These are phyloP conservation scores for Tricholoma sp. DNA, from an alignment of 768 basidiomycete species.

Conservation along the genomic window DNA sequence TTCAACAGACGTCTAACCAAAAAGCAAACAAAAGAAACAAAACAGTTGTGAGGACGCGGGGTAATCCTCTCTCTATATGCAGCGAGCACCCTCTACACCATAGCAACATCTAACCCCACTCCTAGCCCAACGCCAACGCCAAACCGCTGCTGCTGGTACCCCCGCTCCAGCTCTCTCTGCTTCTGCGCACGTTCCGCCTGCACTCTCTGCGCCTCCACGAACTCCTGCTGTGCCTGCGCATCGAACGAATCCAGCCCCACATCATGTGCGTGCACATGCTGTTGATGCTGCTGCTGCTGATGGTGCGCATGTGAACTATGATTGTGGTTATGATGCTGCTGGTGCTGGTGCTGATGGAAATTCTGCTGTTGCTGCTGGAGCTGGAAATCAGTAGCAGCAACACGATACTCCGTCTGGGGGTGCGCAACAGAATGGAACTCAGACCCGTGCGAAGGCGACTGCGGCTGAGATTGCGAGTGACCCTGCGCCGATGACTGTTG, in stretches of 20 bases:
- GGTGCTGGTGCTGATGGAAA: constrained; percentile 9
- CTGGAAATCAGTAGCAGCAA: background rate
- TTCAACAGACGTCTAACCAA: background rate
- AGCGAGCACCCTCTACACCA: background rate
- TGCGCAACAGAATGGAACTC: background rate
- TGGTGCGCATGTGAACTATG: background rate
- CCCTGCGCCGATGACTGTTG: background rate
- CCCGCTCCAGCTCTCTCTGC: constrained; percentile 10
- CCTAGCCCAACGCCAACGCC: constrained; percentile 3
- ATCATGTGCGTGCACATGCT: background rate
- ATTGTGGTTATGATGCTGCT: background rate
- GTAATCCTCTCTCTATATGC: no score
- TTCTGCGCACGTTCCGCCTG: background rate
- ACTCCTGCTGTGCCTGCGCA: constrained; percentile 17
- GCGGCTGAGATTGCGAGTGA: background rate
- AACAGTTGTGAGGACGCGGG: no score
- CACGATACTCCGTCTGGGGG: background rate
- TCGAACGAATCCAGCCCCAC: background rate
- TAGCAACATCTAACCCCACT: background rate
- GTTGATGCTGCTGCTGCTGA: background rate
- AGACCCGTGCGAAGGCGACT: background rate
- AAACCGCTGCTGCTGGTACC: constrained; percentile 8
- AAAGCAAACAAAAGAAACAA: background rate
- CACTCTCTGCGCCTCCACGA: constrained; percentile 15
- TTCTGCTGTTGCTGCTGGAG: constrained; percentile 18